Percentiles rank a stretch among this genome's conserved stretches.
Conservation (phyloP, 139 green algal species). For the Zygnema circumcarinatum region DNA sequence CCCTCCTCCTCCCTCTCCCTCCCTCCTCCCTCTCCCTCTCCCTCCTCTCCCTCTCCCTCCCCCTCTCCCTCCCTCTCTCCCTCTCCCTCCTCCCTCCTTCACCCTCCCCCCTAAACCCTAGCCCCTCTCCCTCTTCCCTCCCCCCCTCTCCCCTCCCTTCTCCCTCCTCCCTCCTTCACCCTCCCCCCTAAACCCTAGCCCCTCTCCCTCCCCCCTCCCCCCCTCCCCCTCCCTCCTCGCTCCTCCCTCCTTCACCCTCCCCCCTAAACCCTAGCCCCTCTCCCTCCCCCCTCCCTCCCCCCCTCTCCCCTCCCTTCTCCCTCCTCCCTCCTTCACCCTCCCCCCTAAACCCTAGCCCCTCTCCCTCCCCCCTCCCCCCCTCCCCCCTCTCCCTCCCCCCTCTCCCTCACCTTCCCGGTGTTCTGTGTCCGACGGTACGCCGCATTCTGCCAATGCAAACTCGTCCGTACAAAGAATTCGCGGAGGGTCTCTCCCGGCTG, state of each 20-base stretch:
- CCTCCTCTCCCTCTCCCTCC: not conserved
- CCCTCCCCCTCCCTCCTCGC: not conserved
- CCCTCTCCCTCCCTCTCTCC: not conserved
- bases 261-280: not conserved
- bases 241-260: not conserved
- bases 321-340: not conserved
- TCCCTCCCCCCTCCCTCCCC: not conserved
- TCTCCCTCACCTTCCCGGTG: slow-evolving; percentile 51
- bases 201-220: too few species aligned
- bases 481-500: slow-evolving; percentile 53
- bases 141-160: not conserved
- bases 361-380: too few species aligned
- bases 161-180: not conserved
- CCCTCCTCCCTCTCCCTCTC: not conserved
- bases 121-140: not conserved
- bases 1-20: not conserved
- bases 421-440: slow-evolving; percentile 46
- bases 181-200: not conserved
- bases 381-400: not conserved
- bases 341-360: not conserved
- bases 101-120: not conserved
- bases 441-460: slow-evolving; percentile 45
- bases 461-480: slow-evolving; percentile 58
- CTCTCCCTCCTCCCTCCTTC: not conserved
- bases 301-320: not conserved